phyloP scores from a whole-genome alignment of 2,329 filamentous ascomycete species.

The Allantophomopsis cytisporea region DNA sequence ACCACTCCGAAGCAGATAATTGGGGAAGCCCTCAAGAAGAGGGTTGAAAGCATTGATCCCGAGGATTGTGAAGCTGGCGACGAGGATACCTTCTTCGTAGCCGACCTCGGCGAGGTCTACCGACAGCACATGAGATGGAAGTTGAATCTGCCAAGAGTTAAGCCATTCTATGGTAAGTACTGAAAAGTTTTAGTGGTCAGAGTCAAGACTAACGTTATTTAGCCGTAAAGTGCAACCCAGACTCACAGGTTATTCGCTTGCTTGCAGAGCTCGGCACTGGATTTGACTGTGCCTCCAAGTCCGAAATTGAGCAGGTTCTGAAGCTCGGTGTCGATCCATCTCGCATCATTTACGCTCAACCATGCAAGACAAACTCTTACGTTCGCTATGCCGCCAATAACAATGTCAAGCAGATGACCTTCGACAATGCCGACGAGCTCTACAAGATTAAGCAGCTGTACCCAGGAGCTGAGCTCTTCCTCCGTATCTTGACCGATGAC shows the following conservation, averaged over 20 bases:
- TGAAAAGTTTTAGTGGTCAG: constrained; percentile 2
- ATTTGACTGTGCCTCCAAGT: constrained; percentile 97
- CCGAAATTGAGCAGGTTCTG: constrained; percentile 88
- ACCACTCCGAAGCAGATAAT: constrained; percentile 63
- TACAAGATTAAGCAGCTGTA: constrained; percentile 94
- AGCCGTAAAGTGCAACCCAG: constrained; percentile 99
- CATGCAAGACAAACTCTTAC: constrained; percentile 99
- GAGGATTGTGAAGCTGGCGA: constrained; percentile 84
- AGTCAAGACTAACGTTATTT: constrained; percentile 2
- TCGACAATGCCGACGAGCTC: constrained; percentile 95
- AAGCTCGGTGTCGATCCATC: constrained; percentile 69
- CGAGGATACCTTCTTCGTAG: constrained; percentile 96
- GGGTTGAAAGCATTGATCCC: constrained; percentile 71
- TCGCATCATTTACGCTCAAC: constrained; percentile 97
- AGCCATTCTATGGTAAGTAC: constrained; percentile 81
- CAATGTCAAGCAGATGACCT: constrained; percentile 96
- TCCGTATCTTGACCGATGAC: constrained; percentile 94
- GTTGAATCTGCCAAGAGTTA: constrained; percentile 79
- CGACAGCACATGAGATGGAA: constrained; percentile 98
- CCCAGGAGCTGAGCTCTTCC: constrained; percentile 77
- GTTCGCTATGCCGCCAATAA: constrained; percentile 75
- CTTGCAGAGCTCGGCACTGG: constrained; percentile 81
- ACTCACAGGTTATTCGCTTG: constrained; percentile 76
- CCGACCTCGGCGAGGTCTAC: constrained; percentile 95
- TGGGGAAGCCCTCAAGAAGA: constrained; percentile 73